Evolutionary conservation across 1,284 basidiomycete species (phyloP).

Genomic region (Schizophyllum amplum): DNA sequence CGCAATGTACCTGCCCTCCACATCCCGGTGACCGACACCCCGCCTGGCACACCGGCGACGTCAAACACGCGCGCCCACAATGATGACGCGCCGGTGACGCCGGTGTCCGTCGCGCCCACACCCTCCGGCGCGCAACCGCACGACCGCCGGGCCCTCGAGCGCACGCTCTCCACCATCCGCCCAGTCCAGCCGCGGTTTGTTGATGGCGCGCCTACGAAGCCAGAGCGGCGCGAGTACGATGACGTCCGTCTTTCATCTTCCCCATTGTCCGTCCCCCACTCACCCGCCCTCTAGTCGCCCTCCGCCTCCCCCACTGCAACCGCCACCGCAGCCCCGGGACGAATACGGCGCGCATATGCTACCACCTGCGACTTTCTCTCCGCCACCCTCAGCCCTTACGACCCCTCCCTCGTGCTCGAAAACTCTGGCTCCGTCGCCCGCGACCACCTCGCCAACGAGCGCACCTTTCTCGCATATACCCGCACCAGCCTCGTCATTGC

Average conservation of each 20-base stretch:
- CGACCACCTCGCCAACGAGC: slow-evolving; percentile 11
- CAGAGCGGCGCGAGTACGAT: too few species aligned
- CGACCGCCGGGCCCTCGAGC: not conserved
- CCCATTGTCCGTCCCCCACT: too few species aligned
- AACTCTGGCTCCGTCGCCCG: slow-evolving; percentile 12
- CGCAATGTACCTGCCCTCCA: not conserved
- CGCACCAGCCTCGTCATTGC: slow-evolving; percentile 11
- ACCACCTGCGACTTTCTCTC: too few species aligned
- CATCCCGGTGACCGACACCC: not conserved
- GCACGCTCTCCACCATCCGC: not conserved
- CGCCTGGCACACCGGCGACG: not conserved
- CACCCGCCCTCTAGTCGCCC: too few species aligned
- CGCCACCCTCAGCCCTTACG: not conserved
- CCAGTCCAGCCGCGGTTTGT: not conserved
- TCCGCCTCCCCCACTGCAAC: not conserved
- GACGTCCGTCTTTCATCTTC: not conserved
- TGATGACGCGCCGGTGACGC: not conserved
- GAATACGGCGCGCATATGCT: too few species aligned
- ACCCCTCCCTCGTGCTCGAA: slow-evolving; percentile 8
- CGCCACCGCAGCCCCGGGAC: not conserved
- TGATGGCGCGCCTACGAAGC: not conserved
- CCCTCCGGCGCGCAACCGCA: too few species aligned
- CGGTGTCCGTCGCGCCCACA: too few species aligned
- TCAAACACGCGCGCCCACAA: too few species aligned
- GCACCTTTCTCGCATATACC: slow-evolving; percentile 12